Base-by-base conservation (phyloP, 2,329 filamentous ascomycete species). In the Beauveria varroae region DNA sequence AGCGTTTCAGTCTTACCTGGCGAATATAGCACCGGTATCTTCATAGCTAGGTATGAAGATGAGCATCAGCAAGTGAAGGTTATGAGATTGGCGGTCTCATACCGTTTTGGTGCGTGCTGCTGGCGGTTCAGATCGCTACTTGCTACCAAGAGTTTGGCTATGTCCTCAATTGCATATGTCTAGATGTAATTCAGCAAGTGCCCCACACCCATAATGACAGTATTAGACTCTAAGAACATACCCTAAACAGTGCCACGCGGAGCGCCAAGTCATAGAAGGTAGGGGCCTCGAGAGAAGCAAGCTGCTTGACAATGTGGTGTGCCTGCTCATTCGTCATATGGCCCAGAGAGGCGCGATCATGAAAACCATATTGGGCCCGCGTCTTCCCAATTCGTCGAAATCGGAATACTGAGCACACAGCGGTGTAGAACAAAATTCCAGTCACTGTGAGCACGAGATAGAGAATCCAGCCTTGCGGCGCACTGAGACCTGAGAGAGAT, bases 301-400 rank as follows among this genome's bases (percentile, higher is more conserved):
- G 62, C 40, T 69, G 68, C 62, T 72, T 70, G 18, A 79, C 67
- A 63, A 81, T 77, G 60, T 73, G 70, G 62, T 78, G 76, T 6
- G 81, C 78, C 56, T 82, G 75, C 63, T 72, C 64, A 47, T 74
- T 72, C 18, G 74, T 78, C 77, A 79, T 79, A 56, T 66, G 64
- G 10, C 71, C 67, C 9, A 78, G 60, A 5, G 76, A 76, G 9
- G 64, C 64, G 14, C 75, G 74, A 63, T 74, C 68, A 5, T 69
- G 63, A 62, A 70, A 77, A 22, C 68, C 65, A 63, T 72, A 69
- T 34, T 66, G 66, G 47, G 67, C 65, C n/a, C 67, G 69, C 61
- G 73, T 61, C 16, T 64, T 61, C 16, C 67, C 68, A 59, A 76
- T 66, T 34, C 70, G 65, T 37, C 68, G 71, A 64, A 75, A 78